Conservation (phyloP, 352 stramenopile species). For the Globisporangium cystogenes region DNA sequence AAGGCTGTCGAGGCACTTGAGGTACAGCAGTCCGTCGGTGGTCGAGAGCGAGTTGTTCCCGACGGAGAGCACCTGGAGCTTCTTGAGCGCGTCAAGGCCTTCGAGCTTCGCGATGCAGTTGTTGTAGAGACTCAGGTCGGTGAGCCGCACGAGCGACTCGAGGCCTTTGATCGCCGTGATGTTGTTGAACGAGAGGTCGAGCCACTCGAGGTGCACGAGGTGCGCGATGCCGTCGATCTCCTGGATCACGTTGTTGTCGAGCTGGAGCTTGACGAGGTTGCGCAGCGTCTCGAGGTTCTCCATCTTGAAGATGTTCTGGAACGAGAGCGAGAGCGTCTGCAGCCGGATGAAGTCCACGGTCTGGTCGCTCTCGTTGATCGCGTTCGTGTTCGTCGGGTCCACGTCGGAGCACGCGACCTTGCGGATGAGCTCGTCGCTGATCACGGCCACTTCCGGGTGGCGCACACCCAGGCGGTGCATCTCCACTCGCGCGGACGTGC, state of each 20-base stretch:
- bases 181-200: constrained; percentile 95
- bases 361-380: constrained; percentile 54
- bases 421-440: constrained; percentile 78
- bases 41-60: constrained; percentile 88
- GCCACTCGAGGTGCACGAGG: constrained; percentile 87
- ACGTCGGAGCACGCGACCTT: constrained; percentile 50
- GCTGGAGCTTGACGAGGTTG: constrained; percentile 86
- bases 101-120: constrained; percentile 92
- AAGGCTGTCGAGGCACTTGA: constrained; percentile 84
- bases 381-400: constrained; percentile 64
- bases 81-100: constrained; percentile 85
- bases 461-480: constrained; percentile 77
- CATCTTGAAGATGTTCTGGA: constrained; percentile 92
- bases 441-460: constrained; percentile 71
- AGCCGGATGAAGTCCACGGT: constrained; percentile 75
- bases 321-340: constrained; percentile 83
- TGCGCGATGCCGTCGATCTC: constrained; percentile 86
- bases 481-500: background rate
- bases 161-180: constrained; percentile 89
- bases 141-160: constrained; percentile 87
- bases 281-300: constrained; percentile 92
- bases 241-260: constrained; percentile 95
- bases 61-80: constrained; percentile 90
- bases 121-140: constrained; percentile 91
- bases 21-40: constrained; percentile 66